Evolutionary conservation across 495 filamentous ascomycete genomes (phyloP).

Genomic region (Annulohypoxylon bovei): DNA sequence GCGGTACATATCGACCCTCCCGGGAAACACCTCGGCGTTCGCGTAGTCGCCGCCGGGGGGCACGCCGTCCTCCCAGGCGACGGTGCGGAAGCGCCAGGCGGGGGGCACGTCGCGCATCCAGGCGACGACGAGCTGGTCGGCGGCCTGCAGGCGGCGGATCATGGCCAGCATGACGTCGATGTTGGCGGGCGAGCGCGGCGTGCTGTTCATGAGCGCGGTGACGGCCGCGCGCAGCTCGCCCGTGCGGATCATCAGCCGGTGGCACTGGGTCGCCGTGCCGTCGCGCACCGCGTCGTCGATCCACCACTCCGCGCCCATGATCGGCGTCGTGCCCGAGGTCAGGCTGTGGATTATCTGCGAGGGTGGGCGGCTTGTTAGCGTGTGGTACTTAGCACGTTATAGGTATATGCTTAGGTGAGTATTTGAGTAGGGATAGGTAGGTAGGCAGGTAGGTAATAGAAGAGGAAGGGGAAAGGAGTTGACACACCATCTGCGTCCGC

Average conservation of each 20-base stretch:
- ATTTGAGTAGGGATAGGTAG: background rate
- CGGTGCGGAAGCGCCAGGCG: slow-evolving; percentile 53
- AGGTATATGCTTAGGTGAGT: background rate
- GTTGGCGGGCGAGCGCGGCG: slow-evolving; percentile 49
- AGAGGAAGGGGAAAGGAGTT: background rate
- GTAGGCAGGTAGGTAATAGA: background rate
- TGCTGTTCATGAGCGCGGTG: slow-evolving; percentile 50
- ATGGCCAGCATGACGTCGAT: slow-evolving; percentile 52
- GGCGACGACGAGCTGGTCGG: slow-evolving; percentile 54
- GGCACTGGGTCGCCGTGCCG: slow-evolving; percentile 50
- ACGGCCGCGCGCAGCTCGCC: slow-evolving; percentile 59
- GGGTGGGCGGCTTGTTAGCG: background rate
- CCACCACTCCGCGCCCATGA: slow-evolving; percentile 65
- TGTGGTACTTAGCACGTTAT: background rate
- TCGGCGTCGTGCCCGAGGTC: slow-evolving; percentile 54
- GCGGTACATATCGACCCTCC: slow-evolving; percentile 60
- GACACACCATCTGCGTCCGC: slow-evolving; percentile 60
- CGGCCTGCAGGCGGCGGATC: slow-evolving; percentile 52
- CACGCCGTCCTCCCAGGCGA: slow-evolving; percentile 56
- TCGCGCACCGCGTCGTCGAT: slow-evolving; percentile 53
- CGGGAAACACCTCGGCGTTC: slow-evolving; percentile 59
- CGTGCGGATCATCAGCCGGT: slow-evolving; percentile 56
- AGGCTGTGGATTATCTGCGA: slow-evolving; percentile 58
- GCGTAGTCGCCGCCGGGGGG: slow-evolving; percentile 51
- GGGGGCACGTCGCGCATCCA: slow-evolving; percentile 57